Percentiles rank a stretch among this genome's conserved stretches.
phyloP scores from a whole-genome alignment of 75 land plant genomes.

The Pinus taeda region DNA sequence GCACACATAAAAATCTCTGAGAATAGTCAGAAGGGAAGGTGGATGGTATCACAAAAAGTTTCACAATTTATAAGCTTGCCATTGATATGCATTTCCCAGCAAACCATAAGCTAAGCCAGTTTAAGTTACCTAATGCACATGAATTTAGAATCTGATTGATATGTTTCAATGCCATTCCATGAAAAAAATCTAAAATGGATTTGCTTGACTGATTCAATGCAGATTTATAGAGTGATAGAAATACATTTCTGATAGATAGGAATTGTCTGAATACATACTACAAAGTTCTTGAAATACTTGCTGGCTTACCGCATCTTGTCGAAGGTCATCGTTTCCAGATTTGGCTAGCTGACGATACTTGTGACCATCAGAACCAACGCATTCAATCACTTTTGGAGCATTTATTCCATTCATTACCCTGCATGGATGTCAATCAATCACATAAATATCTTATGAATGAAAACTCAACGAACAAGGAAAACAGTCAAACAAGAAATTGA shows the following conservation, averaged over 20 bases:
- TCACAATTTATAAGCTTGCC: neutral
- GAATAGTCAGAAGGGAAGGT: neutral
- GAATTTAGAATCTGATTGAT: neutral
- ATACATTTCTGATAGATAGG: neutral
- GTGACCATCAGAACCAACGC: slow-evolving; percentile 88
- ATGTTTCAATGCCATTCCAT: neutral
- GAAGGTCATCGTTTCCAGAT: slow-evolving; percentile 97
- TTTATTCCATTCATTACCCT: slow-evolving; percentile 99
- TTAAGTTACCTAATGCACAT: neutral
- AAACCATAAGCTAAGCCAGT: neutral
- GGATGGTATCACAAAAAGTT: neutral
- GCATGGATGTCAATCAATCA: slow-evolving; percentile 9
- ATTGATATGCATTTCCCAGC: neutral
- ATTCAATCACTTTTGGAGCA: slow-evolving; percentile 96
- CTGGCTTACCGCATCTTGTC: slow-evolving; percentile 95
- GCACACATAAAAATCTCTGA: neutral
- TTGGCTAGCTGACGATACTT: slow-evolving; percentile 94
- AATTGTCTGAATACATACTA: neutral
- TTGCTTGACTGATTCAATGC: neutral
- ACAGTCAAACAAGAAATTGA: slow-evolving; percentile 4
- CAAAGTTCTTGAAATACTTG: neutral
- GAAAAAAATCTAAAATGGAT: neutral
- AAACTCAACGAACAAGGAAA: neutral
- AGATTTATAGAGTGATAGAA: neutral
- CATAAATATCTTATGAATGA: neutral